Conservation (phyloP, 306 rosid genomes). For the Gleditsia sinensis region DNA sequence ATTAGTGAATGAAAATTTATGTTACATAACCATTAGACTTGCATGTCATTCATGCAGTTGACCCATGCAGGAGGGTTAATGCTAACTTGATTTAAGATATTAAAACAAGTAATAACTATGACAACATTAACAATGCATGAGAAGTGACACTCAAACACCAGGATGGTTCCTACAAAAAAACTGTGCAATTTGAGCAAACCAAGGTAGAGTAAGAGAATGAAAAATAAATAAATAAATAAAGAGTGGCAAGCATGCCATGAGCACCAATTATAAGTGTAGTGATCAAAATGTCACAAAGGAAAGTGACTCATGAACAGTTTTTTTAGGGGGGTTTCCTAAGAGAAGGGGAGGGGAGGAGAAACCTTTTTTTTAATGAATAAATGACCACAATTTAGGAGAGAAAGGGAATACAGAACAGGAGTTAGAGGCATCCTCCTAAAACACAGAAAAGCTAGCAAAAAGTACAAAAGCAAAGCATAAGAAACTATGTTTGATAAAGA, state of each 20-base stretch:
- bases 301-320: not conserved
- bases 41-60: not conserved
- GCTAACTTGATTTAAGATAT: not conserved
- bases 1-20: not conserved
- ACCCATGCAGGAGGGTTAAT: not conserved
- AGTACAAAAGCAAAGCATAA: not conserved
- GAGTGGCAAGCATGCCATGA: not conserved
- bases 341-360: too few species aligned
- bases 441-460: not conserved
- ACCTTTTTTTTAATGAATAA: not conserved
- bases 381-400: not conserved
- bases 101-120: not conserved
- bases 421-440: not conserved
- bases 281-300: not conserved
- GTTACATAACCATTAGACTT: not conserved
- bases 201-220: not conserved
- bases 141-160: not conserved
- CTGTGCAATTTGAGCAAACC: not conserved
- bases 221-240: too few species aligned
- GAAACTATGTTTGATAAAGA: not conserved
- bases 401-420: conserved; percentile 8
- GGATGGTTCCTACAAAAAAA: not conserved
- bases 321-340: not conserved
- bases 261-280: not conserved
- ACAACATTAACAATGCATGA: not conserved